Percentiles rank a stretch among this genome's conserved stretches.
Evolutionary conservation across 371 early-diverging fungal genomes (phyloP).

Genomic region (Catenaria anguillulae): DNA sequence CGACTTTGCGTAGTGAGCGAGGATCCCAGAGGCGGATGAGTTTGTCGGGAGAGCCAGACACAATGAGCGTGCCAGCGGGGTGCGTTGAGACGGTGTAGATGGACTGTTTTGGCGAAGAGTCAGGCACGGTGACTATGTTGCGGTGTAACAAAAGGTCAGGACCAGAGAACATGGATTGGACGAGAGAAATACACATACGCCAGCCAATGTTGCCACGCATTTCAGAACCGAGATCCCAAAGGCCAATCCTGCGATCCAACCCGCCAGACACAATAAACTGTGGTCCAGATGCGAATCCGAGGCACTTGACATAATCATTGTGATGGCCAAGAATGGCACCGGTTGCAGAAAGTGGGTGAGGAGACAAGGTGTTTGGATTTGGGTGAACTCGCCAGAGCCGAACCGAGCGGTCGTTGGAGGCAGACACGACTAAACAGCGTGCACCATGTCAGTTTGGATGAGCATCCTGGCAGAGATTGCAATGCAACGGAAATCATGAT

Average conservation of each 20-base stretch:
- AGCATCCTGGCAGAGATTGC: no score
- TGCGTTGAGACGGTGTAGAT: slow-evolving; percentile 59
- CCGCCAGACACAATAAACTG: slow-evolving; percentile 83
- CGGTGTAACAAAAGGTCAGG: no score
- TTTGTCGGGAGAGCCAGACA: slow-evolving; percentile 98
- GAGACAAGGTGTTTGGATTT: slow-evolving; percentile 15
- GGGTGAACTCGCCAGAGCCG: slow-evolving; percentile 50
- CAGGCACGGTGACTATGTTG: background rate
- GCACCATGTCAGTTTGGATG: background rate
- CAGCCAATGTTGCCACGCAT: background rate
- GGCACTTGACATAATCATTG: slow-evolving; percentile 64
- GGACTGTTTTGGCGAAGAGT: slow-evolving; percentile 3
- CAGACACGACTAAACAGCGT: slow-evolving; percentile 50
- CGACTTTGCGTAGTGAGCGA: slow-evolving; percentile 59
- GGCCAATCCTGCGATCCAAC: slow-evolving; percentile 65
- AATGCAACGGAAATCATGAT: background rate
- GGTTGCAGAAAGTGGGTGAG: slow-evolving; percentile 21
- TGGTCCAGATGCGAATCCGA: slow-evolving; percentile 49
- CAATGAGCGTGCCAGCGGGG: slow-evolving; percentile 83
- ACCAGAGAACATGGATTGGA: no score
- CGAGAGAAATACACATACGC: background rate
- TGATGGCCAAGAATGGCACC: slow-evolving; percentile 54
- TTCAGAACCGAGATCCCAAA: slow-evolving; percentile 63
- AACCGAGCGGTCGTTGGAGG: slow-evolving; percentile 83
- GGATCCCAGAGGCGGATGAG: slow-evolving; percentile 99